These are phyloP conservation scores for Colletotrichum euphorbiae DNA, from an alignment of 2,329 filamentous ascomycete genomes.

Conservation along the genomic window DNA sequence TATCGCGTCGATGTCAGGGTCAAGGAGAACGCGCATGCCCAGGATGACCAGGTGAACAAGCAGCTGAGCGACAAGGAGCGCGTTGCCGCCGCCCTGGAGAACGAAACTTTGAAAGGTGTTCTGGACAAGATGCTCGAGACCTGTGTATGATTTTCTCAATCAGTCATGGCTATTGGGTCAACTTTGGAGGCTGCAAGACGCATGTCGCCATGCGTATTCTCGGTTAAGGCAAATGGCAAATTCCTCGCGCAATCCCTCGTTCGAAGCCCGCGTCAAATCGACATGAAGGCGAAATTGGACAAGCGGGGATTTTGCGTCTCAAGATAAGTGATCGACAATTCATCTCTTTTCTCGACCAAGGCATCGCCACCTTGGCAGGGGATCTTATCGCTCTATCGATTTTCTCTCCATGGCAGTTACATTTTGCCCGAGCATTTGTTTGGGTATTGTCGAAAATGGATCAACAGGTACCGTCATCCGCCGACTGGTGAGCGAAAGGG, in stretches of 20 bases:
- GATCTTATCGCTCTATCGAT: conserved; percentile 1
- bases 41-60: conserved; percentile 96
- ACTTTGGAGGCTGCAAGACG: not conserved
- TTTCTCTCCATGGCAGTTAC: conserved; percentile 3
- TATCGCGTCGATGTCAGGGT: conserved; percentile 94
- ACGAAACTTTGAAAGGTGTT: conserved; percentile 88
- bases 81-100: conserved; percentile 94
- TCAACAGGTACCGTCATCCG: conserved; percentile 31
- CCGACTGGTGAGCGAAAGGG: conserved; percentile 15
- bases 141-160: conserved; percentile 65
- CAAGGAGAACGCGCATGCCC: conserved; percentile 95
- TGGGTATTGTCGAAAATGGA: not conserved
- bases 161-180: not conserved
- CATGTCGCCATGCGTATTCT: conserved; percentile 12
- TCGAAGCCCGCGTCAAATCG: not conserved
- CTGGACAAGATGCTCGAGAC: conserved; percentile 94
- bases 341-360: conserved; percentile 8
- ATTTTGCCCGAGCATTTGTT: not conserved
- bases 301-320: not conserved
- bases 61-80: conserved; percentile 96
- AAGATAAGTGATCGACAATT: conserved; percentile 29
- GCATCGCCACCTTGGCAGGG: conserved; percentile 22
- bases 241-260: not conserved
- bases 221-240: not conserved
- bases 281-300: not conserved